These are phyloP conservation scores for Garcia nutans DNA, from an alignment of 345 rosid species.

Conservation along the genomic window DNA sequence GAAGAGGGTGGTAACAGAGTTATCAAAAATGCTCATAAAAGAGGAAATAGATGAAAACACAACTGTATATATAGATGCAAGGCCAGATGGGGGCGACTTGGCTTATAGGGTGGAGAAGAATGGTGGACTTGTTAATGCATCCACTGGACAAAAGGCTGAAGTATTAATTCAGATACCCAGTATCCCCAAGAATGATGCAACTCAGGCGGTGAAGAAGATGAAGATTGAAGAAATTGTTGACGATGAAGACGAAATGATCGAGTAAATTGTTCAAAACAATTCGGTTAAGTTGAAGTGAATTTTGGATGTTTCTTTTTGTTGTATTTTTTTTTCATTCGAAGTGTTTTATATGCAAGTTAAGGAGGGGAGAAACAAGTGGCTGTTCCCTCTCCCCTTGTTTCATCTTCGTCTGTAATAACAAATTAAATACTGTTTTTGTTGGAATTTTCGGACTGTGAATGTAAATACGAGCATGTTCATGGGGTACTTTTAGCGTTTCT, in stretches of 20 bases:
- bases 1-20: slow-evolving; percentile 82
- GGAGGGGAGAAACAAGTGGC: too few relatives aligned
- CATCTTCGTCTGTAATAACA: too few relatives aligned
- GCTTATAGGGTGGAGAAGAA: slow-evolving; percentile 62
- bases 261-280: neutral
- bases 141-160: slow-evolving; percentile 69
- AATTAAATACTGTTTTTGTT: neutral
- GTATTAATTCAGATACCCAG: slow-evolving; percentile 58
- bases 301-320: too few relatives aligned
- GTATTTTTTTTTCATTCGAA: too few relatives aligned
- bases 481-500: too few relatives aligned
- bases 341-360: too few relatives aligned
- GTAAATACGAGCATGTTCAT: too few relatives aligned
- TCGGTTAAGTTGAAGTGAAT: too few relatives aligned
- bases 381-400: too few relatives aligned
- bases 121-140: slow-evolving; percentile 75
- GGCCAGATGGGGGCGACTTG: slow-evolving; percentile 34
- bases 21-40: slow-evolving; percentile 76
- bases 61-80: slow-evolving; percentile 72
- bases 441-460: too few relatives aligned
- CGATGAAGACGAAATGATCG: slow-evolving; percentile 41
- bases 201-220: slow-evolving; percentile 93
- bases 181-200: slow-evolving; percentile 44
- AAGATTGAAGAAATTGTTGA: slow-evolving; percentile 68
- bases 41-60: slow-evolving; percentile 90